Evolutionary conservation across 345 rosid species (phyloP).

Genomic region (Mangifera indica): DNA sequence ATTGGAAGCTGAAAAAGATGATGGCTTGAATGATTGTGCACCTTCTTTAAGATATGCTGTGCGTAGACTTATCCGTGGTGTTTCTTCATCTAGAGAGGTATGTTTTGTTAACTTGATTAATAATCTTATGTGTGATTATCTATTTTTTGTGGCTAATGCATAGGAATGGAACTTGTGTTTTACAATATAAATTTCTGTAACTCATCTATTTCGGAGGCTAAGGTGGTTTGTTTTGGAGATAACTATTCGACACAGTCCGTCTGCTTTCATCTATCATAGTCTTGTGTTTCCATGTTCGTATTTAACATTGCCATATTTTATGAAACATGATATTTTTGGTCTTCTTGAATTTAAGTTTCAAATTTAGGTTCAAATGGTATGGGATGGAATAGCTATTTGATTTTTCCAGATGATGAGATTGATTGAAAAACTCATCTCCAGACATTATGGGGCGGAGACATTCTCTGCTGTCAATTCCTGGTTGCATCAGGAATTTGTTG

Average conservation of each 20-base stretch:
- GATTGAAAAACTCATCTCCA: not conserved
- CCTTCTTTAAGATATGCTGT: slow-evolving; percentile 83
- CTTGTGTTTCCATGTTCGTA: not conserved
- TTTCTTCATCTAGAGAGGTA: slow-evolving; percentile 96
- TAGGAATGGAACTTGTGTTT: too few relatives aligned
- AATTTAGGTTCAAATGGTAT: not conserved
- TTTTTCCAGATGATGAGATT: not conserved
- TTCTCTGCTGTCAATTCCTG: too few relatives aligned
- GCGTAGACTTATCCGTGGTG: slow-evolving; percentile 87
- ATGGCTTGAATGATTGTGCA: slow-evolving; percentile 79
- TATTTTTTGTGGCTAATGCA: not conserved
- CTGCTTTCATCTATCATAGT: not conserved
- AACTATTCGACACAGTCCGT: not conserved
- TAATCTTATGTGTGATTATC: not conserved
- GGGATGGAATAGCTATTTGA: not conserved
- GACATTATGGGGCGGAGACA: not conserved
- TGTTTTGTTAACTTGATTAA: slow-evolving; percentile 5
- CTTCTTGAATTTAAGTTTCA: not conserved
- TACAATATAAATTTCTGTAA: too few relatives aligned
- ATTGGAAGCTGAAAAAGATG: slow-evolving; percentile 86
- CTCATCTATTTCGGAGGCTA: too few relatives aligned
- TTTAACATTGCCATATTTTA: not conserved
- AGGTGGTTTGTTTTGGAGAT: not conserved
- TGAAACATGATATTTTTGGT: not conserved
- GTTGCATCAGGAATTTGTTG: too few relatives aligned